Percentiles rank a stretch among this genome's conserved stretches.
These are phyloP conservation scores for Cordyceps farinosa DNA, from an alignment of 2,329 filamentous ascomycete genomes.

Conservation along the genomic window DNA sequence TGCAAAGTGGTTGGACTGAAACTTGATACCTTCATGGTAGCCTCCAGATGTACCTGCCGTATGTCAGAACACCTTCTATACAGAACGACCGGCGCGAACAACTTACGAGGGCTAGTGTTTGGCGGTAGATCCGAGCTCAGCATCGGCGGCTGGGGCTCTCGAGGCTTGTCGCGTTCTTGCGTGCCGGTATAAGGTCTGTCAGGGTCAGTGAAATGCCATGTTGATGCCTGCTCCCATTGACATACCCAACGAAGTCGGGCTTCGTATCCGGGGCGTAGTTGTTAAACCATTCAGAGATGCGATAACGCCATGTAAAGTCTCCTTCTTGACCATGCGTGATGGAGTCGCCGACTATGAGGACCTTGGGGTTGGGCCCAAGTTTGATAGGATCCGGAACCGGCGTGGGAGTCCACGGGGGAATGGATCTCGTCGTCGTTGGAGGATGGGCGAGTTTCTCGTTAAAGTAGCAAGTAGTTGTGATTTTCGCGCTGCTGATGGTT, in stretches of 20 bases:
- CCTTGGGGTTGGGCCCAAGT: conserved; percentile 2
- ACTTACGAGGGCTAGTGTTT: conserved; percentile 8
- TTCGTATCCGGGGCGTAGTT: conserved; percentile 17
- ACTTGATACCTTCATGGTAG: background rate
- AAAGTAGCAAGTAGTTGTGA: background rate
- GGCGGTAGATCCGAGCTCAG: conserved; percentile 17
- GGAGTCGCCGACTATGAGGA: conserved; percentile 38
- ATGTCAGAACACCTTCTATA: too few relatives aligned
- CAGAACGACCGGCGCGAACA: too few relatives aligned
- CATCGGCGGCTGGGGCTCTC: conserved; percentile 20
- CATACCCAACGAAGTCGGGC: background rate
- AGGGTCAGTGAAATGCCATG: conserved; percentile 20
- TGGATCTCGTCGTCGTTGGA: background rate
- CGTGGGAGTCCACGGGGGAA: conserved; percentile 6
- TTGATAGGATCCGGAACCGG: background rate
- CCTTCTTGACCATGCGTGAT: conserved; percentile 38
- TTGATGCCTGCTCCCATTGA: background rate
- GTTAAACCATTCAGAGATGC: conserved; percentile 39
- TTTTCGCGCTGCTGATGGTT: background rate
- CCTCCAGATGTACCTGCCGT: background rate
- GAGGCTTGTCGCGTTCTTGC: conserved; percentile 18
- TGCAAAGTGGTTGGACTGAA: conserved; percentile 29
- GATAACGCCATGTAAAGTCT: conserved; percentile 42
- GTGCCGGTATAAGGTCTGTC: conserved; percentile 37
- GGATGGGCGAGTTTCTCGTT: conserved; percentile 1